Evolutionary conservation across 1,284 basidiomycete genomes (phyloP).

Genomic region (Irpex sp.): DNA sequence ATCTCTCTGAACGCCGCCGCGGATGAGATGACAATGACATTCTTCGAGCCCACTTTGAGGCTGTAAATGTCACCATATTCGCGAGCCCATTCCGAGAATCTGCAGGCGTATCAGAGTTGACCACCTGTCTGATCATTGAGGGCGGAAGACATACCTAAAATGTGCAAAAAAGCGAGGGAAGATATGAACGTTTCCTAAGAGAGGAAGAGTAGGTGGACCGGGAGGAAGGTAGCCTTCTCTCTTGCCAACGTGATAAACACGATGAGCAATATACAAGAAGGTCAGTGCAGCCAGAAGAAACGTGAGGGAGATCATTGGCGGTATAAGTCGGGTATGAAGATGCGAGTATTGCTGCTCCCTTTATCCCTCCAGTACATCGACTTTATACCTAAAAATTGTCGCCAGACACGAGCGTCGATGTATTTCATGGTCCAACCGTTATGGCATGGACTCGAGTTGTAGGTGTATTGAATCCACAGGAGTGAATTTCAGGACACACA

Average conservation of each 20-base stretch:
- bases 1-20: background rate
- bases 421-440: background rate
- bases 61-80: constrained; percentile 26
- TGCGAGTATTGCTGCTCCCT: background rate
- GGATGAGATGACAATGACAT: background rate
- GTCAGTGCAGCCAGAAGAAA: background rate
- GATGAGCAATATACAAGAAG: background rate
- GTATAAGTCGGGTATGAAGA: background rate
- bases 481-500: too few relatives aligned
- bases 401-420: background rate
- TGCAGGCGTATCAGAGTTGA: background rate
- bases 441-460: background rate
- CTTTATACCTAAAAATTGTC: background rate
- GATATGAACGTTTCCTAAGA: constrained; percentile 29
- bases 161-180: constrained; percentile 26
- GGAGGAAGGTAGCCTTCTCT: constrained; percentile 28
- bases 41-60: constrained; percentile 21
- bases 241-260: constrained; percentile 1
- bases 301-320: background rate
- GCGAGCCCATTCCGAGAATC: constrained; percentile 26
- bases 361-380: background rate
- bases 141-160: constrained; percentile 16
- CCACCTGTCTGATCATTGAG: background rate
- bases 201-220: constrained; percentile 29
- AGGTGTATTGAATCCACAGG: too few relatives aligned